These are phyloP conservation scores for Eragrostis nindensis DNA, from an alignment of 176 grass and related monocot species.

Conservation along the genomic window DNA sequence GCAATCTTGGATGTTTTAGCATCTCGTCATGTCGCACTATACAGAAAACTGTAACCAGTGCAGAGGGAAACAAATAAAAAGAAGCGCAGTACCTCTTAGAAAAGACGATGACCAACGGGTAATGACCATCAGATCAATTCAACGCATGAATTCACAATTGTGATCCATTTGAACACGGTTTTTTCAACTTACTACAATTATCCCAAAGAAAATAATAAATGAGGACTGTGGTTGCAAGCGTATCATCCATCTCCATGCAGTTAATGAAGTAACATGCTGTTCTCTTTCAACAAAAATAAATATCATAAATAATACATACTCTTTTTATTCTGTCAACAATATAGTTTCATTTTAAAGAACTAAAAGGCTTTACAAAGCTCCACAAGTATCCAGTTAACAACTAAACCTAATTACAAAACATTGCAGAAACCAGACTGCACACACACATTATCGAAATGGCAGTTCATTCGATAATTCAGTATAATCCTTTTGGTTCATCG, in stretches of 20 bases:
- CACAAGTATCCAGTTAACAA: slow-evolving; percentile 5
- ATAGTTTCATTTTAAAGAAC: slow-evolving; percentile 15
- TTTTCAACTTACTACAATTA: slow-evolving; percentile 39
- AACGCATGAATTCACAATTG: slow-evolving; percentile 7
- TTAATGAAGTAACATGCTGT: not conserved
- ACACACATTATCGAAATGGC: slow-evolving; percentile 48
- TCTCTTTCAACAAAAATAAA: not conserved
- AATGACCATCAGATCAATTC: not conserved
- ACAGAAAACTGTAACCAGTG: not conserved
- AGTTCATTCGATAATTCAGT: slow-evolving; percentile 50
- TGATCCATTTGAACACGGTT: slow-evolving; percentile 9
- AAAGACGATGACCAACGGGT: not conserved
- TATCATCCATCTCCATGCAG: not conserved
- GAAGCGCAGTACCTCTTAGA: not conserved
- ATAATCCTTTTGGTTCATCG: slow-evolving; percentile 74
- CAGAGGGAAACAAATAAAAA: slow-evolving; percentile 16
- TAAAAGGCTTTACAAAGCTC: slow-evolving; percentile 26
- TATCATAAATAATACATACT: not conserved
- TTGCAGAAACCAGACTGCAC: slow-evolving; percentile 20
- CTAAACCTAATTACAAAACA: slow-evolving; percentile 46
- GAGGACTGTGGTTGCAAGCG: not conserved
- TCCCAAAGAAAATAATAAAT: slow-evolving; percentile 37
- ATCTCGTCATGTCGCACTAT: slow-evolving; percentile 1
- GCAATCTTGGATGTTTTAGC: too few relatives aligned
- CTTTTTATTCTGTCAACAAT: slow-evolving; percentile 30